Evolutionary conservation across 805 yeast species (phyloP).

Genomic region (Metschnikowia matae): DNA sequence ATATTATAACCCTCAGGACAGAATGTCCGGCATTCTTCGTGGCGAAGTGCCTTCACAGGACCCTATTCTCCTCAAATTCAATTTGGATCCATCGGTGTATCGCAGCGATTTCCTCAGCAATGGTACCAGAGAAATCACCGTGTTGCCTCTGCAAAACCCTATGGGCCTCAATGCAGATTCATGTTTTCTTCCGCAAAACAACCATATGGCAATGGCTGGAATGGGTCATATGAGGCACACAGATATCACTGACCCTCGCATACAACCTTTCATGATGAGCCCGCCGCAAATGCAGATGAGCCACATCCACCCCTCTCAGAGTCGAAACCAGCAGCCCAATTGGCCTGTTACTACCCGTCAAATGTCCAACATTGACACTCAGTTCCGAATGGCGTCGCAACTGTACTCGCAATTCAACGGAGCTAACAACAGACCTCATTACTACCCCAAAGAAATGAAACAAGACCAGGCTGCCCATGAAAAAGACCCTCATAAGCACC

Average conservation of each 20-base stretch:
- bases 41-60: slow-evolving; percentile 23
- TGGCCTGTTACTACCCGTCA: background rate
- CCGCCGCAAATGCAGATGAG: background rate
- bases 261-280: slow-evolving; percentile 1
- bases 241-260: background rate
- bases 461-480: background rate
- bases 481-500: background rate
- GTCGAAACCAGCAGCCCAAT: background rate
- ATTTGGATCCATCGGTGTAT: slow-evolving; percentile 17
- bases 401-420: background rate
- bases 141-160: background rate
- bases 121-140: slow-evolving; percentile 2
- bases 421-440: background rate
- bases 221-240: background rate
- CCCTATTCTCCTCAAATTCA: slow-evolving; percentile 20
- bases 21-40: slow-evolving; percentile 17
- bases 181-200: background rate
- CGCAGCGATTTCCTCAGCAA: slow-evolving; percentile 8
- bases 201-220: background rate
- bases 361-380: background rate
- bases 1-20: slow-evolving; percentile 28
- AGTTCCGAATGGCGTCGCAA: background rate
- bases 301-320: background rate
- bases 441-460: background rate
- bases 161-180: background rate